Evolutionary conservation across 2,329 filamentous ascomycete genomes (phyloP).

Genomic region (Curvularia sp.): DNA sequence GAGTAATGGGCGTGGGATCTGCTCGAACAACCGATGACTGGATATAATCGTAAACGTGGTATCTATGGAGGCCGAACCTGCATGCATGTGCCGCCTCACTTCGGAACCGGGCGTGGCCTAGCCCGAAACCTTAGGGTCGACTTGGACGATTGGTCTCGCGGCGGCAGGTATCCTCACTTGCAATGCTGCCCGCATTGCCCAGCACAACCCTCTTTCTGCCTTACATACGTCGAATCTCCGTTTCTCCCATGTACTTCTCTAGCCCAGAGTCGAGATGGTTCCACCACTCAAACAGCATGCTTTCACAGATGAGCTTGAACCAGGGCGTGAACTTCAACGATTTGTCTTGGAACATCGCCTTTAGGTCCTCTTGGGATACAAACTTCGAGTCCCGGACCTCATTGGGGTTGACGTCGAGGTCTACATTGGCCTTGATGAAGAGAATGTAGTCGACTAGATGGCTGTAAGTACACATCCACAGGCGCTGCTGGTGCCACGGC

Average conservation of each 20-base stretch:
- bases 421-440: constrained; percentile 89
- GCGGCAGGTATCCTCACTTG: not conserved
- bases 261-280: constrained; percentile 79
- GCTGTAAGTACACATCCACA: constrained; percentile 29
- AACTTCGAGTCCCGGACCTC: constrained; percentile 88
- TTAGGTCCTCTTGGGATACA: constrained; percentile 81
- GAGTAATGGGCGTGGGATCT: constrained; percentile 35
- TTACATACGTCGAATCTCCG: constrained; percentile 84
- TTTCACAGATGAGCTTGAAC: constrained; percentile 99
- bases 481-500: not conserved
- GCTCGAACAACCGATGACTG: constrained; percentile 35
- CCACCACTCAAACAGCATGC: constrained; percentile 99
- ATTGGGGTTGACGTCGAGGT: constrained; percentile 81
- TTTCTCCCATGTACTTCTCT: constrained; percentile 85
- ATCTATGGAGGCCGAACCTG: constrained; percentile 33
- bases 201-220: not conserved
- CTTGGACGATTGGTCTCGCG: constrained; percentile 1
- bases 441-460: constrained; percentile 91
- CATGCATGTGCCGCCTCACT: constrained; percentile 36
- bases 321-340: constrained; percentile 90
- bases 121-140: constrained; percentile 11
- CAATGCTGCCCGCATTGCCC: constrained; percentile 1
- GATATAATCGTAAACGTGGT: constrained; percentile 33
- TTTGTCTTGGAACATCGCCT: constrained; percentile 82
- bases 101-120: constrained; percentile 26